Conservation (phyloP, 2,329 filamentous ascomycete species). For the Incumbomyces delicatus region DNA sequence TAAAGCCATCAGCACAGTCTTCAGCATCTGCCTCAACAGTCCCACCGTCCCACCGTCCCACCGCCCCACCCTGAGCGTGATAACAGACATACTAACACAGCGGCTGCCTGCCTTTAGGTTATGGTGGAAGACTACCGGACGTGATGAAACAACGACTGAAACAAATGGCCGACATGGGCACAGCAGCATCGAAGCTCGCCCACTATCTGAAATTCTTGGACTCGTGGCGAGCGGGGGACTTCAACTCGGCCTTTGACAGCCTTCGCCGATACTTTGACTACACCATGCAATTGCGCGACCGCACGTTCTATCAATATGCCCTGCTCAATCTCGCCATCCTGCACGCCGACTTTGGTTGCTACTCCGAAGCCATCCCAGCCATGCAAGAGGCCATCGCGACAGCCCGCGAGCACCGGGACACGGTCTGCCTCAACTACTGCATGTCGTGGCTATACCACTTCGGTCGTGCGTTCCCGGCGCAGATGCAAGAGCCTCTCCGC, state of each 20-base stretch:
- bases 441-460: constrained; percentile 96
- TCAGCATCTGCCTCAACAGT: too few species aligned
- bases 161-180: constrained; percentile 44
- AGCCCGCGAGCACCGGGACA: constrained; percentile 87
- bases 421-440: constrained; percentile 85
- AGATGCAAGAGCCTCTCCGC: constrained; percentile 56
- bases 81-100: too few species aligned
- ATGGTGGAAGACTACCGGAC: constrained; percentile 67
- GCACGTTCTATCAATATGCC: constrained; percentile 87
- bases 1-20: too few species aligned
- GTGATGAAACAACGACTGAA: constrained; percentile 64
- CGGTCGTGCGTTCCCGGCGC: constrained; percentile 68
- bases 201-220: constrained; percentile 62
- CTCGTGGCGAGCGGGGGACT: constrained; percentile 83
- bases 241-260: constrained; percentile 78
- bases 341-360: constrained; percentile 89
- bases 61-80: too few species aligned
- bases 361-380: constrained; percentile 78
- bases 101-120: too few species aligned
- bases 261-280: constrained; percentile 96
- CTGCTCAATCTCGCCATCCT: constrained; percentile 86
- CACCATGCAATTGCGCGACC: constrained; percentile 66
- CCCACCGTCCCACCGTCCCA: too few species aligned
- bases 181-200: constrained; percentile 19
- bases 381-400: constrained; percentile 93